phyloP scores from a whole-genome alignment of 768 basidiomycete species.

The Pisolithus orientalis region DNA sequence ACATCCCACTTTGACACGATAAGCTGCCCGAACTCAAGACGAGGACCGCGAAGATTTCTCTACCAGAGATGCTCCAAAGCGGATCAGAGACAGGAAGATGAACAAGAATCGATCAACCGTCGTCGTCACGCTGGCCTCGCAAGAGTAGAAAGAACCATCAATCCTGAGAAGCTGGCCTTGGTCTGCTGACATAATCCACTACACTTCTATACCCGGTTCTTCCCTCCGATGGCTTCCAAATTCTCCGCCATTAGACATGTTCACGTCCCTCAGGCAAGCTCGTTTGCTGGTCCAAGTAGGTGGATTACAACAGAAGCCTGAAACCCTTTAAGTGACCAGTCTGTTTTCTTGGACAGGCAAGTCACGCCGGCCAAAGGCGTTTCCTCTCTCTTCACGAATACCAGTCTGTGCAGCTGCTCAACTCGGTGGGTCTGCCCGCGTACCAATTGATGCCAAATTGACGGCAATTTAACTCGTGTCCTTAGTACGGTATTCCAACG shows the following conservation, averaged over 20 bases:
- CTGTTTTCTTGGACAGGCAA: constrained; percentile 36
- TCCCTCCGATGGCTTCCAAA: constrained; percentile 7
- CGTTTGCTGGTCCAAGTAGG: constrained; percentile 58
- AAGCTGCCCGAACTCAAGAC: constrained; percentile 76
- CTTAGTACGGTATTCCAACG: constrained; percentile 90
- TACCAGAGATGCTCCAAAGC: constrained; percentile 55
- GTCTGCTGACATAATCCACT: constrained; percentile 36
- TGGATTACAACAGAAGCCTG: background rate
- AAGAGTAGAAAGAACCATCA: constrained; percentile 6
- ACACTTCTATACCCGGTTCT: constrained; percentile 9
- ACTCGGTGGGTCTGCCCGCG: constrained; percentile 55
- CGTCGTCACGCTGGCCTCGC: constrained; percentile 66
- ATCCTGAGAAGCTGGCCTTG: background rate
- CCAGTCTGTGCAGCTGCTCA: constrained; percentile 91
- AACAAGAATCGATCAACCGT: constrained; percentile 47
- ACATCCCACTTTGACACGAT: constrained; percentile 42
- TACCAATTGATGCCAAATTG: background rate
- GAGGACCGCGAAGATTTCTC: constrained; percentile 43
- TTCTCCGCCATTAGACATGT: constrained; percentile 39
- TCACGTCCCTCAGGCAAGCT: constrained; percentile 61
- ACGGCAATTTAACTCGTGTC: background rate
- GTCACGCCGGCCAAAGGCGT: constrained; percentile 79
- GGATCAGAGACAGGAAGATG: constrained; percentile 71
- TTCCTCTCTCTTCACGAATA: constrained; percentile 97
- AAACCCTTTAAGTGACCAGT: background rate